Evolutionary conservation across 1,139 yeast species (phyloP).

Genomic region (Taphrina communis): DNA sequence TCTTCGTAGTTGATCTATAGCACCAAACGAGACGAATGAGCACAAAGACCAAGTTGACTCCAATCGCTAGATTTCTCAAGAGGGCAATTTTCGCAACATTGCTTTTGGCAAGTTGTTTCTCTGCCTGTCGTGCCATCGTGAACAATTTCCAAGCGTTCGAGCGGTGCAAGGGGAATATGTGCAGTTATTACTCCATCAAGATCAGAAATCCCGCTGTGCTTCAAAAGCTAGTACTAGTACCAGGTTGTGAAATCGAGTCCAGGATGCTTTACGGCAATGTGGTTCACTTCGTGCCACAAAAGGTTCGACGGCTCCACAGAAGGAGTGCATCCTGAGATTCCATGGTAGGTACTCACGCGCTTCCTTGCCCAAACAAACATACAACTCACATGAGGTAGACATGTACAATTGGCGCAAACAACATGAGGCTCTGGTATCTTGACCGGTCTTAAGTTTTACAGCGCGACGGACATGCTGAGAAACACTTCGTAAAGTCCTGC

Average conservation of each 20-base stretch:
- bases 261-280: no score
- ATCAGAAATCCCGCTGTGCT: no score
- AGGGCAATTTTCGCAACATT: constrained; percentile 63
- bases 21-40: constrained; percentile 56
- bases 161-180: no score
- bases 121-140: constrained; percentile 66
- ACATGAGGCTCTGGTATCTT: background rate
- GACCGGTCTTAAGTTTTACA: background rate
- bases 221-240: no score
- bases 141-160: no score
- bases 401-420: background rate
- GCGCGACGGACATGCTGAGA: background rate
- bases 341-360: background rate
- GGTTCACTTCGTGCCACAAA: no score
- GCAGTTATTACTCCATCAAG: no score
- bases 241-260: no score
- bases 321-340: background rate
- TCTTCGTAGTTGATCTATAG: constrained; percentile 57
- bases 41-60: constrained; percentile 57
- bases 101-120: constrained; percentile 70
- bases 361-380: background rate
- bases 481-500: background rate
- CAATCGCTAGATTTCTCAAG: constrained; percentile 60
- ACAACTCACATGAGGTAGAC: no score
- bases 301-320: background rate